phyloP scores from a whole-genome alignment of 306 rosid species.

The Casuarina equisetifolia region DNA sequence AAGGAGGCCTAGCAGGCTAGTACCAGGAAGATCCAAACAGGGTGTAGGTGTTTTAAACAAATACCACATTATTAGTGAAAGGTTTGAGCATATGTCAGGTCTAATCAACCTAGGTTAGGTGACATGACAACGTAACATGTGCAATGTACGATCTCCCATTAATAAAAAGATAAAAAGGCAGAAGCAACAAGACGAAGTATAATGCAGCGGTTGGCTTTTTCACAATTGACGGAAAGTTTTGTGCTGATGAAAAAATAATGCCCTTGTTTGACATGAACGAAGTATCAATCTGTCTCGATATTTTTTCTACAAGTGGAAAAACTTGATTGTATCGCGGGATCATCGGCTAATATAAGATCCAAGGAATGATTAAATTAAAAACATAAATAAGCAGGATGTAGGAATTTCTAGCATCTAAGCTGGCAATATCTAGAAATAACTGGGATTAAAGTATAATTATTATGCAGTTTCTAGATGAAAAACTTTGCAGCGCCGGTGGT shows the following conservation, averaged over 20 bases:
- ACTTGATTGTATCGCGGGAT: not conserved
- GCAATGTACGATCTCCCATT: constrained; percentile 45
- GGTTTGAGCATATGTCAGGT: constrained; percentile 46
- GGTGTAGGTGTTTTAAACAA: not conserved
- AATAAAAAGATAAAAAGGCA: constrained; percentile 2
- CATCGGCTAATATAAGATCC: not conserved
- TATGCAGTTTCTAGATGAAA: not conserved
- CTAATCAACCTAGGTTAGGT: constrained; percentile 31
- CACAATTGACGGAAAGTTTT: constrained; percentile 2
- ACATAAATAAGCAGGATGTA: not conserved
- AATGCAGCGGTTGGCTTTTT: constrained; percentile 27
- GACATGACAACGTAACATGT: constrained; percentile 47
- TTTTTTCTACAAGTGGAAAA: not conserved
- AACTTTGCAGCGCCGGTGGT: not conserved
- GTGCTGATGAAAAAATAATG: constrained; percentile 13
- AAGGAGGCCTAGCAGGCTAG: constrained; percentile 17
- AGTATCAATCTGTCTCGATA: constrained; percentile 9
- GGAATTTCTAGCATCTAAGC: constrained; percentile 5
- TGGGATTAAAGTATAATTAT: not conserved
- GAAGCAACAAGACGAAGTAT: constrained; percentile 29
- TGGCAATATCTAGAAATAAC: constrained; percentile 3
- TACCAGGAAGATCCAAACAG: constrained; percentile 2
- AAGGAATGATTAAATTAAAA: not conserved
- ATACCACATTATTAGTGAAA: no score
- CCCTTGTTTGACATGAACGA: constrained; percentile 15